These are phyloP conservation scores for Venturia nashicola DNA, from an alignment of 2,329 filamentous ascomycete genomes.

Conservation along the genomic window DNA sequence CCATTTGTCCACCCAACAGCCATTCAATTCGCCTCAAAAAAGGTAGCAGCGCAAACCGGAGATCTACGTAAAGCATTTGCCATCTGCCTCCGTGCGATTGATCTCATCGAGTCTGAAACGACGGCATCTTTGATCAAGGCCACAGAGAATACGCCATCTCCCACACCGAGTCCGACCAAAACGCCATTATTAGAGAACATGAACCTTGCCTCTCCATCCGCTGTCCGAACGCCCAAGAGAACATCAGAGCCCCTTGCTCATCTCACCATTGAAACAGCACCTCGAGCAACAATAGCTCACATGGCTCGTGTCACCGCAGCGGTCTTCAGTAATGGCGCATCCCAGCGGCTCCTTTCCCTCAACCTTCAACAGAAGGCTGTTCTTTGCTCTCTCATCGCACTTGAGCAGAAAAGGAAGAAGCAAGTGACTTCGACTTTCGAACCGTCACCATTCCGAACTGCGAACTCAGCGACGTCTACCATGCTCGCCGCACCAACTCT, in stretches of 20 bases:
- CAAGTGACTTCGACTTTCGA: slow-evolving; percentile 33
- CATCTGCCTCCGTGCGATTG: slow-evolving; percentile 78
- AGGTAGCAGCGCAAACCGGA: slow-evolving; percentile 86
- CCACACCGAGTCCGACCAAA: slow-evolving; percentile 54
- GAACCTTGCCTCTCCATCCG: slow-evolving; percentile 53
- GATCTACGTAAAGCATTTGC: slow-evolving; percentile 93
- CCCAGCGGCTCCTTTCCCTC: slow-evolving; percentile 70
- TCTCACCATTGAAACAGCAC: slow-evolving; percentile 67
- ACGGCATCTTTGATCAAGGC: slow-evolving; percentile 55
- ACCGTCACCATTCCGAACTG: slow-evolving; percentile 19
- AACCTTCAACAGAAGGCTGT: slow-evolving; percentile 96
- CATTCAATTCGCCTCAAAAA: slow-evolving; percentile 86
- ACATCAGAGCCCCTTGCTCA: slow-evolving; percentile 36
- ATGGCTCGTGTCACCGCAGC: slow-evolving; percentile 83
- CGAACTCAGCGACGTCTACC: slow-evolving; percentile 18
- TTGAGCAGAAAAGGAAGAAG: slow-evolving; percentile 53
- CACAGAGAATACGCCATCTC: slow-evolving; percentile 32
- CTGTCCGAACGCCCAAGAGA: slow-evolving; percentile 24
- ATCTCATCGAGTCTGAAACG: slow-evolving; percentile 78
- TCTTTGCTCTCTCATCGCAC: slow-evolving; percentile 72
- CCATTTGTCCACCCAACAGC: slow-evolving; percentile 91
- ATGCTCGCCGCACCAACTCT: slow-evolving; percentile 55
- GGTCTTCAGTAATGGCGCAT: slow-evolving; percentile 80
- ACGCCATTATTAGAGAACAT: slow-evolving; percentile 69
- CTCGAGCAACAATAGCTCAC: slow-evolving; percentile 78